Evolutionary conservation across 257 asterid species (phyloP), one percentile per base, ranked within the genome.

Genomic region (Petrea volubilis): DNA sequence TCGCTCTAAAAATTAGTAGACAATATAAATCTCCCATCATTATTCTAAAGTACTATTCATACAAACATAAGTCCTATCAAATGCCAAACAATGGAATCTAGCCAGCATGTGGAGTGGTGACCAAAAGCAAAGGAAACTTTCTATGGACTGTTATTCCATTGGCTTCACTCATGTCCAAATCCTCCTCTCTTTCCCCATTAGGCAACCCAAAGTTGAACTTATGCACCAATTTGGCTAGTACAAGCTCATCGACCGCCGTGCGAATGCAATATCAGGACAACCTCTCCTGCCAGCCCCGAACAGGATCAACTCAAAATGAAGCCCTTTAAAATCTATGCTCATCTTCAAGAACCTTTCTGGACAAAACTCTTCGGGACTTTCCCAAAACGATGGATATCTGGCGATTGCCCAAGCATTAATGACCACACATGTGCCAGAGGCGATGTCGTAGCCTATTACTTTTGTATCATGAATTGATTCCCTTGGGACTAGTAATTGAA

Each of bases 211-310:
- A 80, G 57, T 78, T 46, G 60, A 86, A 82, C 7, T 76, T 71
- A 34, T 70, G 76, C 50, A 85, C 58, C 55, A 86, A 25, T 6
- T 63, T 82, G 3, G 92, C 88, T 1, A 86, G 18, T 3, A 71
- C 83, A 31, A 86, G 73, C 64, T 83, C 92, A 41, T 13, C 69
- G 1, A 72, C 47, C 0, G 63, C 59, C 23, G 55, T 24, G 69
- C 82, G 47, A 80, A 82, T 1, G 66, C 5, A 6, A 77, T 71
- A 3, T 86, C 96, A 0, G 88, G 94, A 25, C 93, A 87, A 0
- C 78, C 84, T 53, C 91, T 83, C 50, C 90, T 61, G 0, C 94
- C 96, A 0, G 88, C 79, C 2, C 96, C 94, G 53, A 85, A 89
- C 1, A 88, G 94, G 7, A 75, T 77, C 18, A 80, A 65, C 72